A percentile compares a stretch with the other conserved stretches of the same genome.
phyloP scores from a whole-genome alignment of 495 filamentous ascomycete genomes.

The Penicillium paxilli region DNA sequence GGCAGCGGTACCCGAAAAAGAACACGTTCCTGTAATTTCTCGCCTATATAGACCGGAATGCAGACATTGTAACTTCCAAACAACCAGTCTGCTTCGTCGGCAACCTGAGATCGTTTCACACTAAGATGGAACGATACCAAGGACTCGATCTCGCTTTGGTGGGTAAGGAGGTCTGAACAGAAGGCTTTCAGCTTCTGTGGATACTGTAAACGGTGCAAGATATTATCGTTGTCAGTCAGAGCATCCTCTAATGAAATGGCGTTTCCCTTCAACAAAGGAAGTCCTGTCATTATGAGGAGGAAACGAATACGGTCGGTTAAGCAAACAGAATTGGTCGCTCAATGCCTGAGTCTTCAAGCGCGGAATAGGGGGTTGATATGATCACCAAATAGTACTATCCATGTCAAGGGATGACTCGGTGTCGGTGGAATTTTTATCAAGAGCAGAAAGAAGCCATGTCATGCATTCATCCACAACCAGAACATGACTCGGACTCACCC shows the following conservation, averaged over 20 bases:
- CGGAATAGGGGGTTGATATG: background rate
- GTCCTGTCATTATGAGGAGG: background rate
- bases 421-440: background rate
- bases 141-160: conserved; percentile 14
- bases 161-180: background rate
- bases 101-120: conserved; percentile 18
- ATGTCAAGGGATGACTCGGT: background rate
- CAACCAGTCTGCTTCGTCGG: conserved; percentile 30
- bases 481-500: too few relatives aligned
- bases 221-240: background rate
- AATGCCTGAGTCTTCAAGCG: background rate
- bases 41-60: conserved; percentile 30
- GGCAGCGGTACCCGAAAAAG: conserved; percentile 38
- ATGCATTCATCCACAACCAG: too few relatives aligned
- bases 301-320: too few relatives aligned
- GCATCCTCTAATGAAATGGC: background rate
- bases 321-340: background rate
- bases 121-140: conserved; percentile 25
- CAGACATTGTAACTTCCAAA: conserved; percentile 41
- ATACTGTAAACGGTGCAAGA: background rate
- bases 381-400: background rate
- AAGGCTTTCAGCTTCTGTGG: background rate
- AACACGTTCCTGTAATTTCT: conserved; percentile 17
- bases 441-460: too few relatives aligned
- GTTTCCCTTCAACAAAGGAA: background rate